A percentile compares a stretch with the other conserved stretches of the same genome.
Conservation (phyloP, 371 early-diverging fungal genomes). For the Syncephalis plumigaleata region DNA sequence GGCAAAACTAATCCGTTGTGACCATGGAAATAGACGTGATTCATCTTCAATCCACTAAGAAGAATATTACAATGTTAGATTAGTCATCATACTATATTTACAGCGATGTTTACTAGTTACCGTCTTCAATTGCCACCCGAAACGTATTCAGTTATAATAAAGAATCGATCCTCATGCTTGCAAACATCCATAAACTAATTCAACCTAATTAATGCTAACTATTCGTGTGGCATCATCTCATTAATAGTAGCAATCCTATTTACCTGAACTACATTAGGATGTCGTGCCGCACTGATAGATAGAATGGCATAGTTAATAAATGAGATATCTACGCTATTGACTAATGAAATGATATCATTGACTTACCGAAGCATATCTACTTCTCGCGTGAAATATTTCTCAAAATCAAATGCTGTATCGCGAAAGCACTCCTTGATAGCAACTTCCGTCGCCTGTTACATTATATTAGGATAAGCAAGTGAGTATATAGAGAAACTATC, state of each 20-base stretch:
- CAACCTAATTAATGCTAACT: background rate
- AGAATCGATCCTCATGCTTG: slow-evolving; percentile 21
- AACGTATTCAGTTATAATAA: slow-evolving; percentile 32
- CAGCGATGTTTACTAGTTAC: no score
- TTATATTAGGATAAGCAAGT: no score
- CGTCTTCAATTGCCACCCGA: slow-evolving; percentile 27
- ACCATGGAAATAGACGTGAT: slow-evolving; percentile 17
- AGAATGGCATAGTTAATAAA: no score
- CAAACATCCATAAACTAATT: slow-evolving; percentile 30
- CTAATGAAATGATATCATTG: slow-evolving; percentile 1
- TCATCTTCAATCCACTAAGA: slow-evolving; percentile 24
- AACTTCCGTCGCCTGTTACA: slow-evolving; percentile 33
- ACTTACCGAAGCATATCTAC: slow-evolving; percentile 22
- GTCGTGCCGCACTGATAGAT: slow-evolving; percentile 9
- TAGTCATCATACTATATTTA: background rate
- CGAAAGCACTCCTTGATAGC: slow-evolving; percentile 33
- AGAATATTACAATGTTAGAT: background rate
- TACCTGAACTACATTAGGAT: slow-evolving; percentile 39
- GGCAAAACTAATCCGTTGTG: slow-evolving; percentile 25
- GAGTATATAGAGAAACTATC: no score
- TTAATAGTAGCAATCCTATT: no score
- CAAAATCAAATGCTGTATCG: slow-evolving; percentile 22
- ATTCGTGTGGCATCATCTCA: no score
- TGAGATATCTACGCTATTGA: slow-evolving; percentile 8
- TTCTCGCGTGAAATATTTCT: slow-evolving; percentile 33